Evolutionary conservation across 352 stramenopile genomes (phyloP), one percentile per base, ranked within the genome.

Genomic region (Globisporangium canariense): DNA sequence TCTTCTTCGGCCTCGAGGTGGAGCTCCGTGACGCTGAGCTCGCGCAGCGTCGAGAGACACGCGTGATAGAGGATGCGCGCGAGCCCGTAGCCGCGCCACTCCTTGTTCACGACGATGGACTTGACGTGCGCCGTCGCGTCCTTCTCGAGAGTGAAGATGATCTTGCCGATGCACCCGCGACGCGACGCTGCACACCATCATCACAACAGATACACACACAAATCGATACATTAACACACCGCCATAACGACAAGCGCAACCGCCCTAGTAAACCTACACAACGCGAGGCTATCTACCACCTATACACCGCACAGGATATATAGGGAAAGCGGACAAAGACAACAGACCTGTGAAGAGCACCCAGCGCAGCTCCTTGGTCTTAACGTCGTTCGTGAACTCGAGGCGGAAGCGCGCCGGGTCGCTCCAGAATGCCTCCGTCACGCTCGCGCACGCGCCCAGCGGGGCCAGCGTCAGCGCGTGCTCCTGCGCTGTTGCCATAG

Each of bases 71-170:
- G 78, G 41, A 94, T 77, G 67, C 83, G 82, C 46, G 84, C 81
- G 58, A 94, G 78, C 2, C 86, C 83, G 25, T 83, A 66, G 18
- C 82, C 81, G 38, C 86, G 82, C 58, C 81, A 93, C 56, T 90
- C 81, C 51, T 70, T 60, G 72, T 89, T 77, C 43, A 94, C 73
- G 43, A 77, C 71, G 52, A 94, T 76, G 13, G 82, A 89, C 77
- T 94, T 94, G 73, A 93, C 62, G 72, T 92, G 83, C 32, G 86
- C 83, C 8, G 70, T 73, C 5, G 64, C 47, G 56, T 78, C 73
- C 22, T 77, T 76, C 59, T 90, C 79, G 22, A 94, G 57, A 28
- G 84, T 93, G 66, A 94, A 94, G 46, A 94, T 81, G 66, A 94
- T 70, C 46, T 94, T 94, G 54, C 83, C 86, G 34, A 93, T 71